These are phyloP conservation scores for Hypoxylon fuscum DNA, from an alignment of 495 filamentous ascomycete species.

Conservation along the genomic window DNA sequence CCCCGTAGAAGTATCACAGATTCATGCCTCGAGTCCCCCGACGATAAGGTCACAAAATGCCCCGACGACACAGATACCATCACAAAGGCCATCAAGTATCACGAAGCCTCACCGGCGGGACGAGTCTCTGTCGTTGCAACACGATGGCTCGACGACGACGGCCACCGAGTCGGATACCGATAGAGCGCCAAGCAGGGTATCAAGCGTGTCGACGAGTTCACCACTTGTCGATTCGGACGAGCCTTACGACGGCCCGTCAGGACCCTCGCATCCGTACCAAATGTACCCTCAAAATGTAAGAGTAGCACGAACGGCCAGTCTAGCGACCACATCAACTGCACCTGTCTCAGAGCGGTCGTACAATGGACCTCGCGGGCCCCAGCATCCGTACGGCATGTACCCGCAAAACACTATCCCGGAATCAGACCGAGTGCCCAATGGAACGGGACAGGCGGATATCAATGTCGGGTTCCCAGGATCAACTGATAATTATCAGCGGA, in stretches of 20 bases:
- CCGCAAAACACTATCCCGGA: slow-evolving; percentile 68
- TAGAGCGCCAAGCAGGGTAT: slow-evolving; percentile 37
- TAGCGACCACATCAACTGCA: slow-evolving; percentile 66
- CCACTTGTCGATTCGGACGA: slow-evolving; percentile 63
- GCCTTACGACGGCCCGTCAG: slow-evolving; percentile 67
- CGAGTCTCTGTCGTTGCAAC: slow-evolving; percentile 54
- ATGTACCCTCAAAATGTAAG: slow-evolving; percentile 84
- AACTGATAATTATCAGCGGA: slow-evolving; percentile 70
- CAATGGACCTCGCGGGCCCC: slow-evolving; percentile 70
- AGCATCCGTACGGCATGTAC: slow-evolving; percentile 87
- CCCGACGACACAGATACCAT: slow-evolving; percentile 34
- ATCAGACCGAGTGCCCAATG: slow-evolving; percentile 14
- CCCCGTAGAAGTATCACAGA: slow-evolving; percentile 47
- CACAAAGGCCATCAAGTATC: slow-evolving; percentile 57
- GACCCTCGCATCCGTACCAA: slow-evolving; percentile 87
- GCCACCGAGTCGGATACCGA: slow-evolving; percentile 44
- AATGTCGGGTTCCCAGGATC: slow-evolving; percentile 80
- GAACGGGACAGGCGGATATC: slow-evolving; percentile 52
- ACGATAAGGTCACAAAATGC: slow-evolving; percentile 25
- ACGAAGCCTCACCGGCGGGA: slow-evolving; percentile 52
- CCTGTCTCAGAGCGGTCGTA: slow-evolving; percentile 67
- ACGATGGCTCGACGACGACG: slow-evolving; percentile 50
- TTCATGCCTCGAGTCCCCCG: slow-evolving; percentile 30
- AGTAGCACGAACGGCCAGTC: slow-evolving; percentile 69
- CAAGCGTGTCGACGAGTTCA: slow-evolving; percentile 48